Evolutionary conservation across 176 grass and related monocot species (phyloP).

Genomic region (Oryza longistaminata): DNA sequence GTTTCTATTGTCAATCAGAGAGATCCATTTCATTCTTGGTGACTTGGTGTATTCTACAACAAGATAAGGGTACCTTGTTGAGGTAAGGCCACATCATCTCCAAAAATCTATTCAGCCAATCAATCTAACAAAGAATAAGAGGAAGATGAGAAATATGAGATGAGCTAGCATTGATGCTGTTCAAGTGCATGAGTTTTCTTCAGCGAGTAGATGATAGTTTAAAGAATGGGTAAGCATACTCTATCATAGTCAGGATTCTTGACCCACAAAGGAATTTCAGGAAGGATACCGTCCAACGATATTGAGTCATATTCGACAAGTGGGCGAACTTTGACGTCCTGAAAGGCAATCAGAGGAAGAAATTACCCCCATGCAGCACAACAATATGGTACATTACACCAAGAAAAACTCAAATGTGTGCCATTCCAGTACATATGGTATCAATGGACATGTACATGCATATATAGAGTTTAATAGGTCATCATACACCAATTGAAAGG

Average conservation of each 20-base stretch:
- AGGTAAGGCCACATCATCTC: conserved; percentile 96
- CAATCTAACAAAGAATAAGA: conserved; percentile 58
- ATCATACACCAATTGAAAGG: not conserved
- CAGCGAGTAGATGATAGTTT: not conserved
- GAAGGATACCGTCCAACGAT: conserved; percentile 77
- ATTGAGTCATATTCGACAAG: conserved; percentile 76
- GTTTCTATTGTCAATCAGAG: conserved; percentile 20
- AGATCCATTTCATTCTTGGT: conserved; percentile 22
- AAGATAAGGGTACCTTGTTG: conserved; percentile 64
- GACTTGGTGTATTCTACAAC: conserved; percentile 7
- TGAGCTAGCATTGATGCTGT: not conserved
- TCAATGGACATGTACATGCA: not conserved
- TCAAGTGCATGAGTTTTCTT: not conserved
- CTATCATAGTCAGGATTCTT: conserved; percentile 97
- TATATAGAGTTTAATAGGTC: not conserved
- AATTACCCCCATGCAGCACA: not conserved
- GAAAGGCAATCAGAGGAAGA: conserved; percentile 18
- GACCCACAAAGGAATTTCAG: conserved; percentile 96
- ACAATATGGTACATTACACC: not conserved
- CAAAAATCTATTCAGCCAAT: conserved; percentile 93
- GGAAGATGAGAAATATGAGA: conserved; percentile 23
- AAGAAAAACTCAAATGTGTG: conserved; percentile 1
- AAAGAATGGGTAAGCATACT: conserved; percentile 45
- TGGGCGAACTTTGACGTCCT: conserved; percentile 68
- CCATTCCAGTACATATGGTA: conserved; percentile 18